A percentile compares a stretch with the other conserved stretches of the same genome.
These are phyloP conservation scores for Leptographium procerum DNA, from an alignment of 2,329 filamentous ascomycete species.

Conservation along the genomic window DNA sequence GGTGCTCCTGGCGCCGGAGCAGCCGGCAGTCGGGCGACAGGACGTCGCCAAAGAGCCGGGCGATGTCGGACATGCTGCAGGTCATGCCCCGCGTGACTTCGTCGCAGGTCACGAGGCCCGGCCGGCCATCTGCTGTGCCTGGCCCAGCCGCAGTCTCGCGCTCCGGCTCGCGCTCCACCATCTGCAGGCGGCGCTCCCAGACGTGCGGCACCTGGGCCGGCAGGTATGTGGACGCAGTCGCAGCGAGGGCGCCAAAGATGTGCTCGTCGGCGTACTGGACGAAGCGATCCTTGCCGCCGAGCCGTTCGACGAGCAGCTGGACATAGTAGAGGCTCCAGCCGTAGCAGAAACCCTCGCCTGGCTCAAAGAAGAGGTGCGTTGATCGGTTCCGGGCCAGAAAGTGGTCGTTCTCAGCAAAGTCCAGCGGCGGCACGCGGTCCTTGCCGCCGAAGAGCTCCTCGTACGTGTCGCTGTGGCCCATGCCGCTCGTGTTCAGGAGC, in stretches of 20 bases:
- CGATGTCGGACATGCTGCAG: constrained; percentile 7
- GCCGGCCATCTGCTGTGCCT: no score
- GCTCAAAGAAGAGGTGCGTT: constrained; percentile 6
- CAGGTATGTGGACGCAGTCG: constrained; percentile 2
- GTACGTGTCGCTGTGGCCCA: background rate
- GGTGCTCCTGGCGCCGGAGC: background rate
- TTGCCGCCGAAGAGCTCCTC: background rate
- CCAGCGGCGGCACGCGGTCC: background rate
- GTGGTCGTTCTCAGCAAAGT: background rate
- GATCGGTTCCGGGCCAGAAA: background rate
- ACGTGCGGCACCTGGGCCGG: constrained; percentile 2
- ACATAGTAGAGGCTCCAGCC: constrained; percentile 6
- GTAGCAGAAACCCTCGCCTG: constrained; percentile 5
- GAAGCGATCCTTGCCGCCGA: constrained; percentile 1
- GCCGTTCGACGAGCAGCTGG: constrained; percentile 6
- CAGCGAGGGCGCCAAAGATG: background rate
- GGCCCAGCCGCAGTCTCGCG: background rate
- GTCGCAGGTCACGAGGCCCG: constrained; percentile 2
- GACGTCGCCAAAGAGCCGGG: constrained; percentile 4
- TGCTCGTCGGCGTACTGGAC: constrained; percentile 1
- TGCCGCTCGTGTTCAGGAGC: background rate
- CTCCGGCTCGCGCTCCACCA: constrained; percentile 4
- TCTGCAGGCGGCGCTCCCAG: constrained; percentile 5
- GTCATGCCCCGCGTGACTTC: constrained; percentile 5
- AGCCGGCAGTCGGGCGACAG: constrained; percentile 2